phyloP scores from a whole-genome alignment of 345 rosid species.

The Citrus mangshanensis region DNA sequence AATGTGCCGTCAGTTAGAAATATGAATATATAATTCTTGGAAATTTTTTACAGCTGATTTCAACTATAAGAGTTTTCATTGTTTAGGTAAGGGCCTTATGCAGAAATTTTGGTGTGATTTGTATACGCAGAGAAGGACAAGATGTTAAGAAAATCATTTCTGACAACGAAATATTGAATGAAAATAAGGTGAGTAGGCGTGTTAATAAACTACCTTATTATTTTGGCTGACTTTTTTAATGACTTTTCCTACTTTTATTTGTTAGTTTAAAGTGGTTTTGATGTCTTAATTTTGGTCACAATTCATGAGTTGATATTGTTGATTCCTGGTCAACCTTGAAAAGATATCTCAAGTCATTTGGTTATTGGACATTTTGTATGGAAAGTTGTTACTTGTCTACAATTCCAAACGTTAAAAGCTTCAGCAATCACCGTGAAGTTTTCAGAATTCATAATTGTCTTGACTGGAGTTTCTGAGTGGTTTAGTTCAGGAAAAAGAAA shows the following conservation, averaged over 20 bases:
- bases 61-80: not conserved
- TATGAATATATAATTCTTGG: not conserved
- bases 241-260: not conserved
- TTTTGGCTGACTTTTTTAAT: not conserved
- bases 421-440: not conserved
- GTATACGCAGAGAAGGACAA: conserved; percentile 85
- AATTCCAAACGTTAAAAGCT: conserved; percentile 1
- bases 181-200: conserved; percentile 38
- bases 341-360: not conserved
- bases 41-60: not conserved
- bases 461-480: not conserved
- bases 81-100: conserved; percentile 63
- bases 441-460: not conserved
- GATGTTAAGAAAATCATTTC: conserved; percentile 58
- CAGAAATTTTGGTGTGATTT: conserved; percentile 72
- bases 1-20: not conserved
- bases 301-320: not conserved
- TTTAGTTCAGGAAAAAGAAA: too few relatives aligned
- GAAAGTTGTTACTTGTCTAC: conserved; percentile 1
- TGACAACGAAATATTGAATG: conserved; percentile 45
- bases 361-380: not conserved
- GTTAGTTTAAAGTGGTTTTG: not conserved
- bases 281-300: not conserved
- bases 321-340: not conserved
- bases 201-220: not conserved